A percentile compares a stretch with the other conserved stretches of the same genome.
Evolutionary conservation across 441 rosid genomes (phyloP).

Genomic region (Gossypium schwendimanii): DNA sequence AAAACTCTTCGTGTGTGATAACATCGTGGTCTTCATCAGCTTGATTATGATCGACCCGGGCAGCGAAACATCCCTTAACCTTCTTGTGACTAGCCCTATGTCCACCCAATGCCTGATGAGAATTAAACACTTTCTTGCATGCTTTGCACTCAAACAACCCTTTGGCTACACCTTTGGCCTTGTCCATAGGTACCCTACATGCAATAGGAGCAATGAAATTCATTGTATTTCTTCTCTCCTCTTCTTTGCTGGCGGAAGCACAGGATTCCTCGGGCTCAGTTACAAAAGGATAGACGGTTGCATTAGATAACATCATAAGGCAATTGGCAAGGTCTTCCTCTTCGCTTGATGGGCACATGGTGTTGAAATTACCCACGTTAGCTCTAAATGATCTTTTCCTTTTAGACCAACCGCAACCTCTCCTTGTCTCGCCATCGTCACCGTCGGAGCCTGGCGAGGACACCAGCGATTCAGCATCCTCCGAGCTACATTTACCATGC

Average conservation of each 20-base stretch:
- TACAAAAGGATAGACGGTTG: slow-evolving; percentile 34
- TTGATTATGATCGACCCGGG: slow-evolving; percentile 42
- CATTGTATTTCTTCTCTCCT: slow-evolving; percentile 36
- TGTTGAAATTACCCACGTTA: slow-evolving; percentile 29
- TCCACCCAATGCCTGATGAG: slow-evolving; percentile 96
- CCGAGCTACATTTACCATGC: slow-evolving; percentile 56
- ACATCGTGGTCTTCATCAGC: slow-evolving; percentile 47
- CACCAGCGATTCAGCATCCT: slow-evolving; percentile 37
- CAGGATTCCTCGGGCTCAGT: slow-evolving; percentile 60
- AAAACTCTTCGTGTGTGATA: slow-evolving; percentile 34
- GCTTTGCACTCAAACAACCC: slow-evolving; percentile 87
- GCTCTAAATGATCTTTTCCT: slow-evolving; percentile 52
- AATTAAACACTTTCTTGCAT: slow-evolving; percentile 88
- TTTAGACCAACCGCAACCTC: slow-evolving; percentile 46
- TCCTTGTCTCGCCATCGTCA: slow-evolving; percentile 28
- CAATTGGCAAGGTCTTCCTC: slow-evolving; percentile 94
- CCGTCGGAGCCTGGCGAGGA: slow-evolving; percentile 44
- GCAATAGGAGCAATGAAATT: slow-evolving; percentile 32
- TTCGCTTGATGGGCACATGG: slow-evolving; percentile 56
- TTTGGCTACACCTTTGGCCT: slow-evolving; percentile 37
- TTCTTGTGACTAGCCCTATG: slow-evolving; percentile 99
- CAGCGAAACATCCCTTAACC: slow-evolving; percentile 93
- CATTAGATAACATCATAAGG: slow-evolving; percentile 81
- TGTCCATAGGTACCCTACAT: slow-evolving; percentile 21
- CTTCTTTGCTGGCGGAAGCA: slow-evolving; percentile 64